Conservation (phyloP, 2,329 filamentous ascomycete genomes). For the Fusarium mexicanum region DNA sequence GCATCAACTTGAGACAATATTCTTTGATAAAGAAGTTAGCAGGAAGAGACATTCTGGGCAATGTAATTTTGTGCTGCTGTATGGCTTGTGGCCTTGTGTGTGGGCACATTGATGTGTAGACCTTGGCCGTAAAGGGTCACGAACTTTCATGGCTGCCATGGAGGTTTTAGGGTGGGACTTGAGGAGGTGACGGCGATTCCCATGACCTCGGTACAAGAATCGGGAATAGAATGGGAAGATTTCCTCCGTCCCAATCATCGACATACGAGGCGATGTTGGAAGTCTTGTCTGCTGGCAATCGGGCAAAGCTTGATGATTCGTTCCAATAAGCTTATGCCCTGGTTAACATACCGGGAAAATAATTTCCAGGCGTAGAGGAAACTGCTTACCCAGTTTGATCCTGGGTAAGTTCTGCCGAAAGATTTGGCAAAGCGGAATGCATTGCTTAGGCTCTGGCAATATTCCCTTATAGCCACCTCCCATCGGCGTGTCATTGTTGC, state of each 20-base stretch:
- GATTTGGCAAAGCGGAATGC: not conserved
- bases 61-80: not conserved
- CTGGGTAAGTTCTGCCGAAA: not conserved
- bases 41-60: not conserved
- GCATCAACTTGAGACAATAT: not conserved
- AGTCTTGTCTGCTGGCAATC: not conserved
- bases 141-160: not conserved
- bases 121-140: accelerated
- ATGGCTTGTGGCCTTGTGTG: not conserved
- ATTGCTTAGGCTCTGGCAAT: not conserved
- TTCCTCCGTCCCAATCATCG: accelerated
- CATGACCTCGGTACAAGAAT: accelerated
- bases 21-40: not conserved
- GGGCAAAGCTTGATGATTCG: not conserved
- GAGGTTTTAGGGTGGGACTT: accelerated
- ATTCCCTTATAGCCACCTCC: not conserved
- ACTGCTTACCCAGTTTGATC: not conserved
- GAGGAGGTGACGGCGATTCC: accelerated
- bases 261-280: not conserved
- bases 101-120: not conserved
- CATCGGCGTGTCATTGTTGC: not conserved
- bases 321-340: not conserved
- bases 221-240: accelerated
- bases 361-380: accelerated
- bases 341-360: not conserved